Base-by-base conservation (phyloP, 768 basidiomycete species). In the Russula sp. region DNA sequence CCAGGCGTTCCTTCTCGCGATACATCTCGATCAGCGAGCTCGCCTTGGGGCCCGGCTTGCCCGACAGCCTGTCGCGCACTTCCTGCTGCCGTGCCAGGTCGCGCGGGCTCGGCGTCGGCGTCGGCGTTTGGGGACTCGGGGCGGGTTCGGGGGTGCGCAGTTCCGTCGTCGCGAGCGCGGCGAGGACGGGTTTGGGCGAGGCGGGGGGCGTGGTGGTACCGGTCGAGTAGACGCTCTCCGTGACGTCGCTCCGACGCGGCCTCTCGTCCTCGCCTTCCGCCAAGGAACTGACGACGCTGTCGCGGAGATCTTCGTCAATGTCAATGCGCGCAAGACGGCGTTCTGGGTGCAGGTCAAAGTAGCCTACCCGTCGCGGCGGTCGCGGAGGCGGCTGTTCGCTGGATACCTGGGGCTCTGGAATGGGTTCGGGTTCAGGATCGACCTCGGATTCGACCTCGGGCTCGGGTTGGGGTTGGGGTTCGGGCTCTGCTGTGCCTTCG, bases 1-100 rank as follows among this genome's bases (percentile, higher is more conserved):
- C 68, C 80, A 44, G 45, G 9, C 66, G 66, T 14, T 83, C 77
- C 84, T 88, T 70, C 75, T 92, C 87, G 55, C 89, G 83, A 68
- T 91, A 93, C 88, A 93, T 88, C 72, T 91, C 89, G 68, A 92
- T 93, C 55, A 93, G 78, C 1, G 85, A 82, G 4, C 88, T 85
- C 0, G 89, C 90, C 75, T 85, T 76, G 84, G 85, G 14, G 76
- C 62, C 18, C 68, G 56, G 52, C 72, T 55, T 45, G 70, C 73
- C 62, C 0, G 62, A 31, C 6, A 63, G 16, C 31, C 61, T 49
- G 3, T 66, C 61, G 4, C 63, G 55, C 37, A 57, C 64, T 11
- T 63, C 62, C 51, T 63, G 55, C 3, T 62, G 61, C 4, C 61
- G 55, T 13, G 57, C 49, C 8, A 62, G 13, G n/a, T 63, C 62